Base-by-base conservation (phyloP, 768 basidiomycete species). In the Paxillus ammoniavirescens region DNA sequence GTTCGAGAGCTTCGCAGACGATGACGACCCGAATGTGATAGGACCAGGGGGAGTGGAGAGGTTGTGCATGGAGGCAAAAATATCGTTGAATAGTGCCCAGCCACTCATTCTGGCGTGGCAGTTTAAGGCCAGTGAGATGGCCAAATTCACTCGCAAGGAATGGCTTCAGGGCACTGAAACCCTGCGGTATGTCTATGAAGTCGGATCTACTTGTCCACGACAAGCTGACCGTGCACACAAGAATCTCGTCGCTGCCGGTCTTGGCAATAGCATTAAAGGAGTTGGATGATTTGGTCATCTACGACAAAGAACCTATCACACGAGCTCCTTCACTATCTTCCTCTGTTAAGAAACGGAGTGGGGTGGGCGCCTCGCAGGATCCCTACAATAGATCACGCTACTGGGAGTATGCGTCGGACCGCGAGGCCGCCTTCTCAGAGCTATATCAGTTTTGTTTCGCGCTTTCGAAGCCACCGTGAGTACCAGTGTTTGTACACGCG, bases 101-200 rank as follows among this genome's bases (percentile, higher is more conserved):
- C 87, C 89, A 17, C 74, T 93, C 49, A 75, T 92, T 15, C 73
- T 92, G 13, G 81, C 88, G 21, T 93, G 91, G 91, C 85, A 87
- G 60, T 68, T 89, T 52, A 74, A 79, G 43, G 79, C 86, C 9
- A 74, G 77, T 53, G 88, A 91, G 63, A 85, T 93, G 84, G 87
- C 77, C 30, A 88, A 83, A 60, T 73, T 93, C 44, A 78, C 79
- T 42, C 80, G 76, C 68, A 75, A 80, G 8, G 88, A 89, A 62
- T 93, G 91, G 91, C 67, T 73, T n/a, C 74, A 75, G 53, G 86
- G 82, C 15, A 82, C 77, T 21, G 63, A 67, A 14, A 67, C 67
- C 33, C 59, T 80, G 41, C 74, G 73, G 82, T 82, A 62, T 49
- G 78, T 70, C 12, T 9, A 33, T 44, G n/a, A 48, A 14, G 14